Base-by-base conservation (phyloP, 2,329 filamentous ascomycete species). In the Penicillium sp. region DNA sequence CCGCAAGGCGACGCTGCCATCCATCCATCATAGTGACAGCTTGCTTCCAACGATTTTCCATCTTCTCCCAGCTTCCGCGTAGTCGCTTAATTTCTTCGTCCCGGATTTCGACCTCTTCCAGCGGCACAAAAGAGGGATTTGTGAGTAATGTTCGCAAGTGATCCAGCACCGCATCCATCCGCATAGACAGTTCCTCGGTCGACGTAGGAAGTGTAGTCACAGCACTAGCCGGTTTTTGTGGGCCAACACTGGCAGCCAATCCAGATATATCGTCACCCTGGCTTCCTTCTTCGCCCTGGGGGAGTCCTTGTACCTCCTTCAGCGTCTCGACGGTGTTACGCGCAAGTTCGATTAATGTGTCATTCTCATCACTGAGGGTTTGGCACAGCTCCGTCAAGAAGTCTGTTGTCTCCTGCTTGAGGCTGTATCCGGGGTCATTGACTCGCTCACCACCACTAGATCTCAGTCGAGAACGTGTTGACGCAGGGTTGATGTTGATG, bases 111-210 rank as follows among this genome's bases (percentile, higher is more conserved):
- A 99, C 91, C 73, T 98, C 95, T 67, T 98, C 95, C 22, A 98
- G 86, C 0, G 93, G 90, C 14, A 97, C 95, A 72, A 98, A 99
- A 2, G 93, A 96, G 1, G 95, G 95, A 69, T 98, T 98, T 9
- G 92, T 97, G 45, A 99, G 81, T 37, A 99, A 85, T 2, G 84
- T 89, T 63, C 90, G 85, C 62, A 99, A 83, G 69, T 96, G 91
- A 33, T 90, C 86, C 58, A 98, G 81, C 10, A 96, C 87, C 7
- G 80, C 80, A 52, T 93, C 88, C 76, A 97, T 85, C 62, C 96
- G 90, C 9, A 77, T 71, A 0, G 89, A 86, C 59, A 98, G 75
- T 6, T 80, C 83, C 45, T 93, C 89, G 65, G 91, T 86, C 16
- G 83, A 83, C 1, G 81, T 81, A n/a, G 84, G 82, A 22, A 82